phyloP scores from a whole-genome alignment of 2,329 filamentous ascomycete species.

The Trichoderma citrinoviride region DNA sequence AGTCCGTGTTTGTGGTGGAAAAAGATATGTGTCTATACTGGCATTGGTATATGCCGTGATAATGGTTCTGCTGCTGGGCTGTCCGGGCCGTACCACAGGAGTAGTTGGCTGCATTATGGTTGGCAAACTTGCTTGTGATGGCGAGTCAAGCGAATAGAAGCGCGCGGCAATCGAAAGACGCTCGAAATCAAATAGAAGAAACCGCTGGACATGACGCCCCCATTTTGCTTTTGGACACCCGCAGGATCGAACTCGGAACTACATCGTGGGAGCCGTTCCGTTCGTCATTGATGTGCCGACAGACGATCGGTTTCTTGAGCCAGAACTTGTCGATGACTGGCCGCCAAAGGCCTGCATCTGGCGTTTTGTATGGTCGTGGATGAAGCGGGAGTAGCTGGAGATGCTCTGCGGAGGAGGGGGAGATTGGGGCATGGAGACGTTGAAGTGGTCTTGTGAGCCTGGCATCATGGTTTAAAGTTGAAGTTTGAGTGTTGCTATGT shows the following conservation, averaged over 20 bases:
- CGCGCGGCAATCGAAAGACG: background rate
- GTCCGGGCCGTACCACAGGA: background rate
- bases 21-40: background rate
- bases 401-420: slow-evolving; percentile 46
- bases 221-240: background rate
- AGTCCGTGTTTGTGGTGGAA: background rate
- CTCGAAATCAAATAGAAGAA: background rate
- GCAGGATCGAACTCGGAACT: background rate
- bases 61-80: background rate
- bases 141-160: background rate
- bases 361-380: slow-evolving; percentile 63
- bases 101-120: too few species aligned
- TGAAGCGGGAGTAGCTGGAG: slow-evolving; percentile 57
- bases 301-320: slow-evolving; percentile 20
- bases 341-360: slow-evolving; percentile 58
- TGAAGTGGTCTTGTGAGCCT: slow-evolving; percentile 40
- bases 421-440: slow-evolving; percentile 38
- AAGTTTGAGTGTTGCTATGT: background rate
- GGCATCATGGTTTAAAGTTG: slow-evolving; percentile 35
- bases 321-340: slow-evolving; percentile 24
- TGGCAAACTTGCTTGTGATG: background rate
- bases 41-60: background rate
- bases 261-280: slow-evolving; percentile 27
- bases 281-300: slow-evolving; percentile 31
- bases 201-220: background rate